Conservation (phyloP, 148 eudicot genomes). For the Dysphania ambrosioides region DNA sequence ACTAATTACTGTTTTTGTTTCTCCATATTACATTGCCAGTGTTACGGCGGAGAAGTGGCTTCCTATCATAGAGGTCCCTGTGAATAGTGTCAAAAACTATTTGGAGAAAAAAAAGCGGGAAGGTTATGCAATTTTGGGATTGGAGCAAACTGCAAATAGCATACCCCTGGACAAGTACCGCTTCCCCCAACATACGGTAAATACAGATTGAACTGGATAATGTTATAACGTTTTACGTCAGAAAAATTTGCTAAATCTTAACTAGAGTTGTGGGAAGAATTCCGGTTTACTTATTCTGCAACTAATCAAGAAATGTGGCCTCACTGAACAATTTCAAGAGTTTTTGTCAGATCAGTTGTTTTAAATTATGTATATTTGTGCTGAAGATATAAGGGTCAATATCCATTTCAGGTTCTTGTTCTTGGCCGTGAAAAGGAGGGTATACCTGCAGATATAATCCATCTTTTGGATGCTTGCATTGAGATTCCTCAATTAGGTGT, state of each 20-base stretch:
- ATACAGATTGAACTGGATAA: conserved; percentile 2
- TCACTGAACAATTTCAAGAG: neutral
- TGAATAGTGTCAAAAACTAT: conserved; percentile 57
- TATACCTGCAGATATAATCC: conserved; percentile 93
- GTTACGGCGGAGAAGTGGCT: conserved; percentile 99
- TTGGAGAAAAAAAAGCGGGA: conserved; percentile 84
- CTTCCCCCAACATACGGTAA: conserved; percentile 76
- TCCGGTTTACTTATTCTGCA: neutral
- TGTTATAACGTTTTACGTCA: neutral
- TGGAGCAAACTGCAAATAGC: conserved; percentile 99
- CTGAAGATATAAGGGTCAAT: neutral
- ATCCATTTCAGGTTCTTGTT: conserved; percentile 69
- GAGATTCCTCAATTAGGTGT: conserved; percentile 97
- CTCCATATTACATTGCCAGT: conserved; percentile 38
- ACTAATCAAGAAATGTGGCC: neutral
- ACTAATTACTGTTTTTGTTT: neutral
- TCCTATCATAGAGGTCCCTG: conserved; percentile 84
- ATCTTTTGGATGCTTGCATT: conserved; percentile 83
- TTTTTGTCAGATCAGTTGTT: neutral
- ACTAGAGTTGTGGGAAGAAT: neutral
- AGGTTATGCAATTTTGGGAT: conserved; percentile 79
- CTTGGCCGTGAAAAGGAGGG: conserved; percentile 98
- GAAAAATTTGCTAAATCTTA: neutral
- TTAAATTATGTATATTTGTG: neutral
- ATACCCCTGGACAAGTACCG: conserved; percentile 65